phyloP scores from a whole-genome alignment of 805 yeast species.

The Metschnikowia aberdeeniae region DNA sequence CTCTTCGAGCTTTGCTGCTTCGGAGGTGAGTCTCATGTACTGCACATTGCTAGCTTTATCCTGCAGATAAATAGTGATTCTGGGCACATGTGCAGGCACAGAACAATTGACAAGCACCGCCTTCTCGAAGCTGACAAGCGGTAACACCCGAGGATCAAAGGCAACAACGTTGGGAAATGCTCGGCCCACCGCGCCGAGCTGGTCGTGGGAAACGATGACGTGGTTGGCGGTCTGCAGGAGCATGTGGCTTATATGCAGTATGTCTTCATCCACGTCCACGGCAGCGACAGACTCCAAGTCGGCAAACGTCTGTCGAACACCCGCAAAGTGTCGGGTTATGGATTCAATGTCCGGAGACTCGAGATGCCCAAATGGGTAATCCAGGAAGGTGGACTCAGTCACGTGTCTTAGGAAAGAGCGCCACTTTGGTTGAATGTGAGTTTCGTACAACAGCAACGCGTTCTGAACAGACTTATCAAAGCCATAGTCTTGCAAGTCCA shows the following conservation, averaged over 20 bases:
- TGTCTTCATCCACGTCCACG: no score
- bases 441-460: constrained; percentile 19
- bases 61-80: no score
- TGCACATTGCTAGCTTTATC: neutral
- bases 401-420: constrained; percentile 8
- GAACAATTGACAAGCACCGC: neutral
- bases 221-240: constrained; percentile 2
- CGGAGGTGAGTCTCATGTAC: constrained; percentile 8
- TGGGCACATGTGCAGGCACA: neutral
- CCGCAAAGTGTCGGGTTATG: constrained; percentile 6
- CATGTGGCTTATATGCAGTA: neutral
- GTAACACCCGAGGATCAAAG: neutral
- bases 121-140: neutral
- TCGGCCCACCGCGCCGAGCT: constrained; percentile 2
- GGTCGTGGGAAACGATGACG: constrained; percentile 4
- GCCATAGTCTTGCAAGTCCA: constrained; percentile 15
- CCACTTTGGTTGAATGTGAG: constrained; percentile 21
- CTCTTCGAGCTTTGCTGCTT: constrained; percentile 21
- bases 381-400: neutral
- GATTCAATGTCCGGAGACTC: neutral
- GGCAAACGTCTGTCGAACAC: constrained; percentile 8
- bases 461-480: constrained; percentile 16
- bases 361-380: constrained; percentile 11
- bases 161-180: constrained; percentile 8
- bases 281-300: neutral